Evolutionary conservation across 306 rosid species (phyloP).

Genomic region (Parietaria judaica): DNA sequence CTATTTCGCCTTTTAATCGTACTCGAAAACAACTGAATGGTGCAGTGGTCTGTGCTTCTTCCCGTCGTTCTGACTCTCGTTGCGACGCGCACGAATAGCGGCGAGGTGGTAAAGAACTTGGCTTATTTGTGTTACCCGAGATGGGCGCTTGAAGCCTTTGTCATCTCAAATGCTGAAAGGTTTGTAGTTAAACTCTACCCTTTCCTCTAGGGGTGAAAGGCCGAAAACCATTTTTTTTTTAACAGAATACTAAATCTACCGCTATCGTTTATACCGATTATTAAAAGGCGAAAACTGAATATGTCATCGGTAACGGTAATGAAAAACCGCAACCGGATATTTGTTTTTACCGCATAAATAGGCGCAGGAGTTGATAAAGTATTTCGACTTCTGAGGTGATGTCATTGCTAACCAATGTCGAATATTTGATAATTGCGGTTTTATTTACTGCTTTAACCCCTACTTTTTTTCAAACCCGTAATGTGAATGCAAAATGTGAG

Average conservation of each 20-base stretch:
- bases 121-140: slow-evolving; percentile 73
- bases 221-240: background rate
- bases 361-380: too few relatives aligned
- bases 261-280: too few relatives aligned
- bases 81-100: slow-evolving; percentile 53
- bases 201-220: background rate
- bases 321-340: too few relatives aligned
- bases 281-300: too few relatives aligned
- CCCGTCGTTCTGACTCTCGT: slow-evolving; percentile 89
- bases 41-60: slow-evolving; percentile 92
- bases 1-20: background rate
- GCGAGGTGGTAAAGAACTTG: slow-evolving; percentile 42
- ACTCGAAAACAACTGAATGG: slow-evolving; percentile 19
- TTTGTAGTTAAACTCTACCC: slow-evolving; percentile 6
- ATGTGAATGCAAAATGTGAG: background rate
- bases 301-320: too few relatives aligned
- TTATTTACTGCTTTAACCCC: too few relatives aligned
- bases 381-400: too few relatives aligned
- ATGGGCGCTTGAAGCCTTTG: slow-evolving; percentile 92
- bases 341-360: too few relatives aligned
- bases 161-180: slow-evolving; percentile 90
- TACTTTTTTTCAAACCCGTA: background rate
- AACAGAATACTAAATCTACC: background rate
- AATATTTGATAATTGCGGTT: too few relatives aligned
- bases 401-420: too few relatives aligned